Evolutionary conservation across 306 rosid species (phyloP), one percentile per base, ranked within the genome.

Genomic region (Prinsepia uniflora): DNA sequence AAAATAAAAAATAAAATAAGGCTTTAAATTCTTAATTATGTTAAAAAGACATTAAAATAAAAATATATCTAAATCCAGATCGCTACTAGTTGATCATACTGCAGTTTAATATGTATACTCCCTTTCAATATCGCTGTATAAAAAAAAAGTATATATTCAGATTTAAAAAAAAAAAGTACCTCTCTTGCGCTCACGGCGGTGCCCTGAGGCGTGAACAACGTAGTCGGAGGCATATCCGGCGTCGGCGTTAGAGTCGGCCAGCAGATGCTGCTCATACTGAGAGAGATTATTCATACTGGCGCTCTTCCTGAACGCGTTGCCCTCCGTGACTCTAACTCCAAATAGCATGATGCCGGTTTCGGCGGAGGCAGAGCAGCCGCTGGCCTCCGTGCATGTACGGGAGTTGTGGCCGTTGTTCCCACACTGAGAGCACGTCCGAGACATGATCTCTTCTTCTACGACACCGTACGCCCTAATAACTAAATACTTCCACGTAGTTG

Each of bases 191-290:
- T 88, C 96, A 43, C 92, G 90, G 68, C 84, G 63, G 65, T 88
- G 87, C 1, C 86, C 84, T 0, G 97, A 88, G 14, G 92, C 89
- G 53, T 93, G 97, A 77, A 90, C 96, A 68, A 93, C 84, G 68
- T 88, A 96, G 41, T 93, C 98, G 5, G 98, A 93, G 57, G 83
- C 97, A n/a, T 93, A 93, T 0, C 92, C 98, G 30, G 90, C 86
- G 7, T 92, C 96, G 19, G 81, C 46, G 76, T 68, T 88, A 18
- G 89, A 67, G 11, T 92, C 47, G 24, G 66, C 96, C 39, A 79
- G 88, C 19, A 42, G 79, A 55, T 47, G 77, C 4, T 73, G 92
- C 0, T 88, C 90, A 42, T 67, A 92, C 73, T 90, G 93, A 3
- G 90, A 90, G n/a, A 92, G 89, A 63, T 90, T 87, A 30, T 41